Conservation (phyloP, 805 yeast genomes). For the Ogataea trehalophila region DNA sequence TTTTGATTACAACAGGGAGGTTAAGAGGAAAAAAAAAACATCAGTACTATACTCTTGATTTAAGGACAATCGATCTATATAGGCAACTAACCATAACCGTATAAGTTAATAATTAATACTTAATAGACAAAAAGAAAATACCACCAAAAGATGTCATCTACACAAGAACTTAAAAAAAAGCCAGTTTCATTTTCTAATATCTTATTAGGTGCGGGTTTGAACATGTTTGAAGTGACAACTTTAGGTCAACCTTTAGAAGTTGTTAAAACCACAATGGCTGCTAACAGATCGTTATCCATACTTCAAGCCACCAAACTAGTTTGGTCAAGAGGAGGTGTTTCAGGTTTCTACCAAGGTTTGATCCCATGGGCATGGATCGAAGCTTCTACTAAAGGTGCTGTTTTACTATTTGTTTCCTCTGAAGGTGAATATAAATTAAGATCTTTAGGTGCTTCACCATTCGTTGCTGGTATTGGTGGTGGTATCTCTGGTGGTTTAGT, state of each 20-base stretch:
- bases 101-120: too few species aligned
- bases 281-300: slow-evolving; percentile 72
- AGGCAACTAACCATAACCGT: too few species aligned
- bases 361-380: slow-evolving; percentile 99
- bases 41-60: too few species aligned
- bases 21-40: neutral
- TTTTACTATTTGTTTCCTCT: slow-evolving; percentile 82
- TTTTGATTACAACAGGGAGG: neutral
- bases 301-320: slow-evolving; percentile 66
- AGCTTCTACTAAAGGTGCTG: slow-evolving; percentile 99
- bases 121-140: neutral
- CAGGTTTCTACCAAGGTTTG: slow-evolving; percentile 94
- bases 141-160: neutral
- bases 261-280: slow-evolving; percentile 96
- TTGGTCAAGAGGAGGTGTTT: slow-evolving; percentile 89
- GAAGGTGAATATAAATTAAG: slow-evolving; percentile 82
- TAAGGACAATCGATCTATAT: too few species aligned
- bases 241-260: slow-evolving; percentile 98
- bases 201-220: slow-evolving; percentile 87
- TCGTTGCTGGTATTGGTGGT: slow-evolving; percentile 87
- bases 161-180: slow-evolving; percentile 58
- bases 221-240: slow-evolving; percentile 88
- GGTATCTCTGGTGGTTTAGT: slow-evolving; percentile 96
- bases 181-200: slow-evolving; percentile 87
- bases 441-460: slow-evolving; percentile 59